phyloP scores from a whole-genome alignment of 2,329 filamentous ascomycete species.

The Polytolypa hystricis region DNA sequence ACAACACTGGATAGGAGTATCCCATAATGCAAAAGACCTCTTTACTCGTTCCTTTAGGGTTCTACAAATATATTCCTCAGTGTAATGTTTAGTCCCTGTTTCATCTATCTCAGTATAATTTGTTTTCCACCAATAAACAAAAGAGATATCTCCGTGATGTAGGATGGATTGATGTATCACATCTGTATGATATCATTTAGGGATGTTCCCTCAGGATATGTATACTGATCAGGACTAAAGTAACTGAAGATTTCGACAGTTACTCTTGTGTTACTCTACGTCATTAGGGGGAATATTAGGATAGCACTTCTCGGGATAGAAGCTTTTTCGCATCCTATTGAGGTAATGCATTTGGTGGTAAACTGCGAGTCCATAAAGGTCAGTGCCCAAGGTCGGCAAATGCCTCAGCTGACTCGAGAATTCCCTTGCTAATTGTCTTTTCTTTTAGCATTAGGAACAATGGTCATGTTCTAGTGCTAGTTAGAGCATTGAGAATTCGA shows the following conservation, averaged over 20 bases:
- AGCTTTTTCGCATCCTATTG: constrained; percentile 10
- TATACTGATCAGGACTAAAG: background rate
- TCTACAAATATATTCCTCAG: constrained; percentile 8
- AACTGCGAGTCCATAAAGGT: constrained; percentile 10
- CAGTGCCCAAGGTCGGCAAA: constrained; percentile 6
- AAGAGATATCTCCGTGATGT: constrained; percentile 9
- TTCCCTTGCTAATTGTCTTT: too few relatives aligned
- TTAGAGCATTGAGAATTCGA: too few relatives aligned
- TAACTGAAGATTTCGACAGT: background rate
- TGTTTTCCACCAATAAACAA: constrained; percentile 11
- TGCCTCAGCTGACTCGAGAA: constrained; percentile 5
- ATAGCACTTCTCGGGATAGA: constrained; percentile 10
- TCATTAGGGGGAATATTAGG: constrained; percentile 7
- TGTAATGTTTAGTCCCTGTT: constrained; percentile 6
- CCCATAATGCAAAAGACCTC: constrained; percentile 8
- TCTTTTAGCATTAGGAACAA: too few relatives aligned
- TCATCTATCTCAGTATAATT: constrained; percentile 8
- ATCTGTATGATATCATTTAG: background rate
- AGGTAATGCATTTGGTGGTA: constrained; percentile 11
- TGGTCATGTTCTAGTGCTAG: too few relatives aligned
- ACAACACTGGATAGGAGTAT: constrained; percentile 8
- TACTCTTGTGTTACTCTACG: constrained; percentile 11
- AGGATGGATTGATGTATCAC: constrained; percentile 11
- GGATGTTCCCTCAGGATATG: background rate
- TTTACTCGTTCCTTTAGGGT: constrained; percentile 3